Conservation (phyloP, 345 rosid genomes). For the Jatropha curcas region DNA sequence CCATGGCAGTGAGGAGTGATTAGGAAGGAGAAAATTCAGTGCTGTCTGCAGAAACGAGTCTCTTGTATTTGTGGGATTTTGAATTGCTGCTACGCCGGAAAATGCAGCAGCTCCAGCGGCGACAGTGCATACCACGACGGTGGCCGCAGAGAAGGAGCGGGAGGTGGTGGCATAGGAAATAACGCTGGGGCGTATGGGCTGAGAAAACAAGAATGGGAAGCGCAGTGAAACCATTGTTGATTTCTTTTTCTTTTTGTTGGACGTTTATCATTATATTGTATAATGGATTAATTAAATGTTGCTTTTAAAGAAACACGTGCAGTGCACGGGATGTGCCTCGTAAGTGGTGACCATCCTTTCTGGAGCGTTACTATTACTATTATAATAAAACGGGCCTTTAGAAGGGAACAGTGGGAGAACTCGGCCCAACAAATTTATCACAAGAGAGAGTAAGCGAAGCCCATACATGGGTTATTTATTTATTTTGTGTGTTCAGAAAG, state of each 20-base stretch:
- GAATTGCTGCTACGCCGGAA: constrained; percentile 46
- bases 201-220: constrained; percentile 84
- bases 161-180: constrained; percentile 31
- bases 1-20: constrained; percentile 41
- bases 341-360: no score
- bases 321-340: neutral
- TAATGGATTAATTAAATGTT: neutral
- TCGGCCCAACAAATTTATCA: no score
- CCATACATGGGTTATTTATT: no score
- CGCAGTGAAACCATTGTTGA: constrained; percentile 64
- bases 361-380: no score
- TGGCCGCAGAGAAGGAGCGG: constrained; percentile 31
- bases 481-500: no score
- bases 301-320: neutral
- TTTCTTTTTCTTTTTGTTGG: neutral
- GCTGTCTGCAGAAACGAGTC: constrained; percentile 38
- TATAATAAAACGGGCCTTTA: no score
- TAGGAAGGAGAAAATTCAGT: constrained; percentile 37
- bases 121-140: constrained; percentile 29
- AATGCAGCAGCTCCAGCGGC: constrained; percentile 42
- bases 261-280: neutral
- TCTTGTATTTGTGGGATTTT: constrained; percentile 16
- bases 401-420: no score
- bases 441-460: no score
- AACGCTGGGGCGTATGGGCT: constrained; percentile 39